These are phyloP conservation scores for Neophaeococcomyces mojaviensis DNA, from an alignment of 2,329 filamentous ascomycete species.

Conservation along the genomic window DNA sequence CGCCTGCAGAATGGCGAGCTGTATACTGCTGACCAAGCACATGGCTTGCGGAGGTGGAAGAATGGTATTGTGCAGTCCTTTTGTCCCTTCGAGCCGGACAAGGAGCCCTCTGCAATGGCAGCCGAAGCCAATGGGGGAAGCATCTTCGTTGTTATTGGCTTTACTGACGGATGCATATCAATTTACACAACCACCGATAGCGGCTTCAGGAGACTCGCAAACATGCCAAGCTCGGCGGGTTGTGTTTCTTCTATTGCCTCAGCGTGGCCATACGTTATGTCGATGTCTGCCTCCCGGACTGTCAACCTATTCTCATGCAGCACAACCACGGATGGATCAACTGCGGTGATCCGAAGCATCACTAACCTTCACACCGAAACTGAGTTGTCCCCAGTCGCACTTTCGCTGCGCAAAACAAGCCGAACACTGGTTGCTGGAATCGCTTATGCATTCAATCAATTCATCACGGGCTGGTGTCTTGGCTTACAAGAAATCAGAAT, in stretches of 20 bases:
- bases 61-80: constrained; percentile 45
- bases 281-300: constrained; percentile 65
- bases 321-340: constrained; percentile 44
- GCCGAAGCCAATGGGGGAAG: constrained; percentile 47
- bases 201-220: constrained; percentile 19
- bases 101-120: constrained; percentile 54
- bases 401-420: constrained; percentile 66
- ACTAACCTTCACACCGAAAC: constrained; percentile 56
- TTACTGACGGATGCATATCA: constrained; percentile 62
- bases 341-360: not conserved
- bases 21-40: constrained; percentile 62
- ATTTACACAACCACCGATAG: constrained; percentile 50
- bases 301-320: constrained; percentile 68
- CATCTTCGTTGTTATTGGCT: constrained; percentile 61
- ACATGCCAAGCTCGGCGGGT: constrained; percentile 52
- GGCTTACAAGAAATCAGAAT: constrained; percentile 78
- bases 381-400: constrained; percentile 66
- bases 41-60: constrained; percentile 72
- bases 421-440: constrained; percentile 64
- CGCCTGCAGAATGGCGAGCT: constrained; percentile 70
- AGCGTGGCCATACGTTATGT: constrained; percentile 67
- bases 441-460: constrained; percentile 74
- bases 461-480: constrained; percentile 74
- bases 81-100: constrained; percentile 23
- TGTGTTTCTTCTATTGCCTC: constrained; percentile 63